Base-by-base conservation (phyloP, 352 stramenopile genomes). In the Globisporangium rhizosaccharum region DNA sequence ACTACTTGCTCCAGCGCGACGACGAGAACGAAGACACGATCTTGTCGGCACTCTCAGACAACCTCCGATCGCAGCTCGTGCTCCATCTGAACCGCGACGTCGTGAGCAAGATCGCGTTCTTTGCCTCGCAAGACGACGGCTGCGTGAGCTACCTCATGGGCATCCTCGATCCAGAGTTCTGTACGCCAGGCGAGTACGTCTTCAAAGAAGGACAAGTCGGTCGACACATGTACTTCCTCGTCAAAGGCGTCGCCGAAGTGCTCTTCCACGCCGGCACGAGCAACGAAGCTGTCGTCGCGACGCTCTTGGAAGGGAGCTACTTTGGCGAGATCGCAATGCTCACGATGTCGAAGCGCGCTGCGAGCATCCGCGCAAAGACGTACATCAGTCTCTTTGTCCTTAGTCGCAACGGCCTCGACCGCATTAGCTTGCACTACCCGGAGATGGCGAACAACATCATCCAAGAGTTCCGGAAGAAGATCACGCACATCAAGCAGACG, bases 291-390 rank as follows among this genome's bases (percentile, higher is more conserved):
- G 73, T 88, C 9, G 75, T 90, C 7, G 71, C 76, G 9, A 88
- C 76, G 4, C 59, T 92, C 10, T 51, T 84, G 2, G 83, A 90
- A 62, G 81, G 83, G 15, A 81, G 72, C 48, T 92, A 90, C 70
- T 92, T 92, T 62, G 83, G 83, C 0, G 83, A 92, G 61, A 88
- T 91, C 28, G 83, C 83, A 0, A 92, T 92, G 83, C 71, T 92
- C 26, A 87, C 81, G 10, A 77, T 76, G 42, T 92, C 81, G 18
- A 92, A 91, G 58, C 69, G 83, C 51, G 82, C 81, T 3, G 83
- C 83, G 15, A 92, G 81, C 49, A 87, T 92, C 47, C 81, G 83
- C 11, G 83, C 83, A 18, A 92, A 91, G 66, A 86, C 77, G 41
- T 88, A 86, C 63, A 83, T 88, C 51, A 91, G 80, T 48, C 63